A percentile compares a stretch with the other conserved stretches of the same genome.
phyloP scores from a whole-genome alignment of 495 filamentous ascomycete genomes.

The Talaromyces thailandensis region DNA sequence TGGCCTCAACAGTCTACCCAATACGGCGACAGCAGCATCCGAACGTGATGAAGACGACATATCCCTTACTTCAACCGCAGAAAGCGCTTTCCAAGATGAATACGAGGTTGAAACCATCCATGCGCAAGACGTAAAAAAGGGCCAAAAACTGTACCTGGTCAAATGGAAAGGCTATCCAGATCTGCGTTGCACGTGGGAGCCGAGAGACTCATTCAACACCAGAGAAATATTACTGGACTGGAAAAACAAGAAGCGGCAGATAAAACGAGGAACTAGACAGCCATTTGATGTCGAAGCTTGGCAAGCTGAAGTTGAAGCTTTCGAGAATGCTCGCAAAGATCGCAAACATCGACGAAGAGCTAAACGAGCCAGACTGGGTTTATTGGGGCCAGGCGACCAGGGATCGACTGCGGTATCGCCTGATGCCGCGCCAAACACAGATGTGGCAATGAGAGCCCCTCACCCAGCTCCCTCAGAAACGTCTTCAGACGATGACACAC shows the following conservation, averaged over 20 bases:
- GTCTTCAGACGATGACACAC: background rate
- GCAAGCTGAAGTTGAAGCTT: conserved; percentile 19
- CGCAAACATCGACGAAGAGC: conserved; percentile 40
- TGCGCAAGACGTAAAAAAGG: conserved; percentile 33
- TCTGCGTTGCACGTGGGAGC: conserved; percentile 56
- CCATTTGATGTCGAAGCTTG: conserved; percentile 43
- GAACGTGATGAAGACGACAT: conserved; percentile 43
- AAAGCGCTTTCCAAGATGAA: conserved; percentile 26
- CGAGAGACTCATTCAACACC: conserved; percentile 40
- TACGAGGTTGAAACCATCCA: conserved; percentile 38
- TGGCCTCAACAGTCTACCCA: background rate
- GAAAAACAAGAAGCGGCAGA: conserved; percentile 38
- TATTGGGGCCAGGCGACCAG: conserved; percentile 10
- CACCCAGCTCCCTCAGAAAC: background rate
- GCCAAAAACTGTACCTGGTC: conserved; percentile 48
- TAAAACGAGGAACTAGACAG: conserved; percentile 26
- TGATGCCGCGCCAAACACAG: background rate
- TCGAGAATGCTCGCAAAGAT: conserved; percentile 19
- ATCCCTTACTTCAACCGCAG: conserved; percentile 51
- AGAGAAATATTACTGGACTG: conserved; percentile 41
- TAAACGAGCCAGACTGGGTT: conserved; percentile 29
- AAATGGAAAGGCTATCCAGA: conserved; percentile 58
- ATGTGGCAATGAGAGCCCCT: background rate
- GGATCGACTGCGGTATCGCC: conserved; percentile 2
- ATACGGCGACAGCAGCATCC: background rate